phyloP scores from a whole-genome alignment of 2,329 filamentous ascomycete genomes.

The Diaporthe helianthi region DNA sequence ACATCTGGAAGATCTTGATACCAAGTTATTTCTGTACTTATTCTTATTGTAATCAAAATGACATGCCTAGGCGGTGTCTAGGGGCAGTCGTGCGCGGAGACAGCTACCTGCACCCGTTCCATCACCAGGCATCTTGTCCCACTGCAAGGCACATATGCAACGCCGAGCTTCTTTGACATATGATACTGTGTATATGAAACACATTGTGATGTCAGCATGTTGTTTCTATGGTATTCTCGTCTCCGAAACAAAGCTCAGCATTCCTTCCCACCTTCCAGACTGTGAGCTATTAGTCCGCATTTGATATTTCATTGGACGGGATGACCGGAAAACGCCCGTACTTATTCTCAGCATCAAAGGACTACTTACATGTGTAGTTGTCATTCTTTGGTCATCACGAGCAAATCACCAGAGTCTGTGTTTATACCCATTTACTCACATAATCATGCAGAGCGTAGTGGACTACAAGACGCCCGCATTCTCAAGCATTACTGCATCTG shows the following conservation, averaged over 20 bases:
- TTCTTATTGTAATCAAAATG: not conserved
- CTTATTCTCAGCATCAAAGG: not conserved
- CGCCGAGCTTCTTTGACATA: not conserved
- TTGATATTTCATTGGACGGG: not conserved
- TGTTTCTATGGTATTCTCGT: not conserved
- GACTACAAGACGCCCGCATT: too few species aligned
- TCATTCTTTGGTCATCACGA: too few species aligned
- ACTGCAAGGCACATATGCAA: not conserved
- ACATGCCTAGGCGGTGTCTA: not conserved
- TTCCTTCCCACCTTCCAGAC: not conserved
- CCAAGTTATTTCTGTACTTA: conserved; percentile 12
- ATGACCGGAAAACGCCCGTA: not conserved
- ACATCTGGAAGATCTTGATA: not conserved
- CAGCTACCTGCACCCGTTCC: not conserved
- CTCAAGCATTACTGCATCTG: not conserved
- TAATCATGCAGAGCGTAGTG: too few species aligned
- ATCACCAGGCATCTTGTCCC: not conserved
- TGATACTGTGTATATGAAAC: not conserved
- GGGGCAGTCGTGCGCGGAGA: not conserved
- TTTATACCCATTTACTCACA: not conserved
- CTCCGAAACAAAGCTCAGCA: not conserved
- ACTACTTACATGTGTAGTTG: not conserved
- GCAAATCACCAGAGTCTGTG: not conserved
- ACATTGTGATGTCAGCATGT: not conserved
- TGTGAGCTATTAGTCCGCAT: not conserved